phyloP scores from a whole-genome alignment of 1,284 basidiomycete species.

The Leccinum pachyderme region DNA sequence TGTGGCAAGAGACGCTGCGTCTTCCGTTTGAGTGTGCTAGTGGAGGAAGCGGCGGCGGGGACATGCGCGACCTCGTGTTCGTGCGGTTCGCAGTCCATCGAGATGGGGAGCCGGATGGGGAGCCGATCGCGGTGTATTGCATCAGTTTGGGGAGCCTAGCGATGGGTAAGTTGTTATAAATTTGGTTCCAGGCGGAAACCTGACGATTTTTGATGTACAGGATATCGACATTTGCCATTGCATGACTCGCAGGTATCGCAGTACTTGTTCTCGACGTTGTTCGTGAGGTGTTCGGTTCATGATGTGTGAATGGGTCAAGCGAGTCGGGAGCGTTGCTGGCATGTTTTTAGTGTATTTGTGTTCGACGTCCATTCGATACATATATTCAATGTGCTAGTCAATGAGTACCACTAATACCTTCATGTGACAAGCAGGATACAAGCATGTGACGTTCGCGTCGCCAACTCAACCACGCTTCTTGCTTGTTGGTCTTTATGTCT shows the following conservation, averaged over 20 bases:
- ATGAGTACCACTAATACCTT: no score
- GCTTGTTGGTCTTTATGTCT: constrained; percentile 11
- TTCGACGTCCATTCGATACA: background rate
- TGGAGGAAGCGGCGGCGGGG: constrained; percentile 16
- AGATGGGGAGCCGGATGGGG: constrained; percentile 59
- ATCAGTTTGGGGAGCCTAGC: constrained; percentile 65
- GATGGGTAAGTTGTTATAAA: constrained; percentile 55
- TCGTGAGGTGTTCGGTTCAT: constrained; percentile 48
- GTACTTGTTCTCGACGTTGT: constrained; percentile 86
- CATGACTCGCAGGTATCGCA: constrained; percentile 81
- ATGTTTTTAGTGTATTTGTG: background rate
- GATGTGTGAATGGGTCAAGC: background rate
- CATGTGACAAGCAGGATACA: no score
- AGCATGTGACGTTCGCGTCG: no score
- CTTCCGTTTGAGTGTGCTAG: constrained; percentile 75
- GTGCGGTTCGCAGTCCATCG: constrained; percentile 72
- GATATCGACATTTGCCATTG: constrained; percentile 85
- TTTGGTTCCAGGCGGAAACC: background rate
- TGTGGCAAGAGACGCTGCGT: constrained; percentile 75
- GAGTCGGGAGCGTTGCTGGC: background rate
- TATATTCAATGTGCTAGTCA: no score
- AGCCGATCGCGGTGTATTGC: constrained; percentile 72
- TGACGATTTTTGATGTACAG: constrained; percentile 38
- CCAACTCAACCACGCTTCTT: no score
- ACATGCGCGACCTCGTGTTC: constrained; percentile 82